phyloP scores from a whole-genome alignment of 2,329 filamentous ascomycete species.

The Penicillium palitans region DNA sequence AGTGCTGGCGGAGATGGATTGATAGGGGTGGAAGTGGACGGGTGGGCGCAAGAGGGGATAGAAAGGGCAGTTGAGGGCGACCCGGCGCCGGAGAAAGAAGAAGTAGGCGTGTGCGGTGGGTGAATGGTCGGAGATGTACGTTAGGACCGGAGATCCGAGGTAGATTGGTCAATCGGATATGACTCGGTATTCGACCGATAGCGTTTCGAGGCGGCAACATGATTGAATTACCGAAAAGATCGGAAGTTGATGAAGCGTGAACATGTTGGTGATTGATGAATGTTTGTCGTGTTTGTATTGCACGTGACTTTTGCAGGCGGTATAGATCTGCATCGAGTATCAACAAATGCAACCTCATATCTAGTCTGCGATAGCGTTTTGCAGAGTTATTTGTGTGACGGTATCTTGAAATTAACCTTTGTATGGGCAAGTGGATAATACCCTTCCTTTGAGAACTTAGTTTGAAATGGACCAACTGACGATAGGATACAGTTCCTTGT shows the following conservation, averaged over 20 bases:
- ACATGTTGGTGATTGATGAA: not conserved
- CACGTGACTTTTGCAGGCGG: not conserved
- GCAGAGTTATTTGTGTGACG: not conserved
- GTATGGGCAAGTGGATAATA: not conserved
- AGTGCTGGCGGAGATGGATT: conserved; percentile 53
- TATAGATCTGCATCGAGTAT: not conserved
- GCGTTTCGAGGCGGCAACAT: conserved; percentile 39
- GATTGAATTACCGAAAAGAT: conserved; percentile 1
- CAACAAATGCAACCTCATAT: not conserved
- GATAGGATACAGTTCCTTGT: not conserved
- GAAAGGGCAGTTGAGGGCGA: conserved; percentile 66
- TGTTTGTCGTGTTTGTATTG: conserved; percentile 7
- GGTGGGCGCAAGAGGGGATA: conserved; percentile 55
- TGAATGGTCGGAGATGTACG: conserved; percentile 54
- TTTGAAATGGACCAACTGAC: not conserved
- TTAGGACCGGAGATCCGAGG: conserved; percentile 27
- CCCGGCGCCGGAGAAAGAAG: conserved; percentile 52
- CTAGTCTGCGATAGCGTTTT: not conserved
- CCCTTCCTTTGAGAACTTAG: not conserved
- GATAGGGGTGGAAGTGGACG: conserved; percentile 53
- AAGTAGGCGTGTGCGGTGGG: conserved; percentile 56
- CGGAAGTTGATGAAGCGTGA: conserved; percentile 2
- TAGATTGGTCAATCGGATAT: conserved; percentile 39
- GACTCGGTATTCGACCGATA: conserved; percentile 43
- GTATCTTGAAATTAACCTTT: not conserved